Evolutionary conservation across 2,329 filamentous ascomycete species (phyloP).

Genomic region (Monosporascus sp.): DNA sequence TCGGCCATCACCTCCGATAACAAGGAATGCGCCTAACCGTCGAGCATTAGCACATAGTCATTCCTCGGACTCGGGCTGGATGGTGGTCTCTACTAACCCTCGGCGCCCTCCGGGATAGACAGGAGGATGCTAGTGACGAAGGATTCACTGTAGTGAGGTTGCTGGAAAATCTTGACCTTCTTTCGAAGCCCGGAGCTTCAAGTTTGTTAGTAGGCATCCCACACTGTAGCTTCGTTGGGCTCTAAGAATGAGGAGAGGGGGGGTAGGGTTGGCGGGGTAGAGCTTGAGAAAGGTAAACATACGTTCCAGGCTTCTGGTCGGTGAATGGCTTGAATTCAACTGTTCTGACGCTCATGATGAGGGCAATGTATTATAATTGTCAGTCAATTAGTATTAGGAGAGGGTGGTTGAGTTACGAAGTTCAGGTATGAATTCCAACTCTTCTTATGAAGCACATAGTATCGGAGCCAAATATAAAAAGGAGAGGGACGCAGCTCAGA

Average conservation of each 20-base stretch:
- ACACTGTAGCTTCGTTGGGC: neutral
- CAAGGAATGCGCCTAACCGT: constrained; percentile 65
- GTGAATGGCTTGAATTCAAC: constrained; percentile 81
- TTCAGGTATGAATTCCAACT: neutral
- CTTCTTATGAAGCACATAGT: neutral
- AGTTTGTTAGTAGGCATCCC: constrained; percentile 11
- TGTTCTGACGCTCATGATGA: constrained; percentile 64
- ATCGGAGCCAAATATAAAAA: neutral
- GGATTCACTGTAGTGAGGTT: constrained; percentile 91
- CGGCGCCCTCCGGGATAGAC: constrained; percentile 89
- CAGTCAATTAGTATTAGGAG: neutral
- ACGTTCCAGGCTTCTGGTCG: constrained; percentile 99
- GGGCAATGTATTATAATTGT: neutral
- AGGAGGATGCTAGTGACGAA: constrained; percentile 93
- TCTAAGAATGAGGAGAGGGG: constrained; percentile 1
- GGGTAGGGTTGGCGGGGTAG: constrained; percentile 27
- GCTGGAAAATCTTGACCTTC: constrained; percentile 97
- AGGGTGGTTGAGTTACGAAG: neutral
- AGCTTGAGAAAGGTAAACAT: constrained; percentile 44
- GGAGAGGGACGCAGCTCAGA: neutral
- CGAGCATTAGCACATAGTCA: constrained; percentile 3
- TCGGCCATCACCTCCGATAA: constrained; percentile 95
- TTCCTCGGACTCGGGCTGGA: neutral
- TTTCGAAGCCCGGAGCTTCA: constrained; percentile 92
- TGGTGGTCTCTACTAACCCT: constrained; percentile 47